Evolutionary conservation across 768 basidiomycete genomes (phyloP).

Genomic region (Rhodotorula taiwanensis): DNA sequence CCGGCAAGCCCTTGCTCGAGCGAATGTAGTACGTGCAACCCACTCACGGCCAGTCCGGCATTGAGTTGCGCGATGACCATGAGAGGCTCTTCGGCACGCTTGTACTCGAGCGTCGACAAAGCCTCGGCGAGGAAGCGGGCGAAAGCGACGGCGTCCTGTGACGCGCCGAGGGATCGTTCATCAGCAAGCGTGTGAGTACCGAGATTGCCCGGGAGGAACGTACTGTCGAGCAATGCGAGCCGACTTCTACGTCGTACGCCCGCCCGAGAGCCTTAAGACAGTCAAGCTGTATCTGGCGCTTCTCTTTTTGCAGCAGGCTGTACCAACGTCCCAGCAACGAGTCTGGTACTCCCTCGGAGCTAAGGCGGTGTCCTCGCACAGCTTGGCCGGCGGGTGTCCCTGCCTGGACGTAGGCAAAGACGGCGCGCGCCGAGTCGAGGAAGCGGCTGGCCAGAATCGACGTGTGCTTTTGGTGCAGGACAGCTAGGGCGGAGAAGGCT

Average conservation of each 20-base stretch:
- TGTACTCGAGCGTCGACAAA: slow-evolving; percentile 85
- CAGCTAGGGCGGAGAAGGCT: slow-evolving; percentile 70
- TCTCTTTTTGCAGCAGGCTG: slow-evolving; percentile 72
- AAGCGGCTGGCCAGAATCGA: slow-evolving; percentile 82
- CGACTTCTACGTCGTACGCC: slow-evolving; percentile 65
- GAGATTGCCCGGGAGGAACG: no score
- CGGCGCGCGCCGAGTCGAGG: slow-evolving; percentile 66
- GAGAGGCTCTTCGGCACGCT: slow-evolving; percentile 85
- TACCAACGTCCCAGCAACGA: slow-evolving; percentile 89
- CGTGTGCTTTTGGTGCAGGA: slow-evolving; percentile 80
- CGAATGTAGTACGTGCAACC: slow-evolving; percentile 71
- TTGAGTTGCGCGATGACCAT: slow-evolving; percentile 76
- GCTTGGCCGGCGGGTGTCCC: slow-evolving; percentile 48
- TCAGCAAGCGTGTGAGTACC: no score
- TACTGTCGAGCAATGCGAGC: slow-evolving; percentile 54
- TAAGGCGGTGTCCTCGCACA: slow-evolving; percentile 55
- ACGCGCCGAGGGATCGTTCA: not conserved
- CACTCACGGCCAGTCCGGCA: slow-evolving; percentile 65
- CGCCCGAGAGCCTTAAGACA: slow-evolving; percentile 77
- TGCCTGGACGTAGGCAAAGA: slow-evolving; percentile 71
- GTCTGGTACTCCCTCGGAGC: slow-evolving; percentile 52
- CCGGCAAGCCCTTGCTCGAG: slow-evolving; percentile 50
- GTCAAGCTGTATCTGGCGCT: slow-evolving; percentile 74
- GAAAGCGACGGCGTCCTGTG: slow-evolving; percentile 74
- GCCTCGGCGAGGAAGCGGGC: slow-evolving; percentile 92